Percentiles rank a stretch among this genome's conserved stretches.
Conservation (phyloP, 169 alveolate species). For the Plasmodium fragile region DNA sequence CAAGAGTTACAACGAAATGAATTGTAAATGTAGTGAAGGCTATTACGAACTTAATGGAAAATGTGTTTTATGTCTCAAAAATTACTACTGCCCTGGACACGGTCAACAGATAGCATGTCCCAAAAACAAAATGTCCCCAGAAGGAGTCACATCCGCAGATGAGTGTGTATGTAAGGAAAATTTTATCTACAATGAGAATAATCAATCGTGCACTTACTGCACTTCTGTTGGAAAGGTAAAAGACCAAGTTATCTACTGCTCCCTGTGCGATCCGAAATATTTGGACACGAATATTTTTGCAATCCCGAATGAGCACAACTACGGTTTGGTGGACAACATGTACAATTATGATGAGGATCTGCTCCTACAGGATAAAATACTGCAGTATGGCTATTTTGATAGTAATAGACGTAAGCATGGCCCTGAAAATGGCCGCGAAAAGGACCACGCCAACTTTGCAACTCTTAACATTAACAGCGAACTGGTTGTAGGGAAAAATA, state of each 20-base stretch:
- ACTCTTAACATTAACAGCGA: neutral
- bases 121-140: constrained; percentile 26
- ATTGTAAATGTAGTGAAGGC: constrained; percentile 80
- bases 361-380: neutral
- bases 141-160: constrained; percentile 22
- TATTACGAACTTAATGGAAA: constrained; percentile 70
- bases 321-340: constrained; percentile 32
- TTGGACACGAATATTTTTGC: constrained; percentile 17
- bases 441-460: constrained; percentile 1
- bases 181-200: constrained; percentile 31
- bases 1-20: constrained; percentile 68
- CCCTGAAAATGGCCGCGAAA: neutral
- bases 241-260: constrained; percentile 43
- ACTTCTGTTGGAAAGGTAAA: constrained; percentile 65
- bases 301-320: constrained; percentile 30
- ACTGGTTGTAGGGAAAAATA: neutral
- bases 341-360: constrained; percentile 60
- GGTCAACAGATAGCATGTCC: constrained; percentile 1
- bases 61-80: constrained; percentile 78
- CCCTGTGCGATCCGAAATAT: constrained; percentile 47
- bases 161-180: constrained; percentile 59
- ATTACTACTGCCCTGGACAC: constrained; percentile 76
- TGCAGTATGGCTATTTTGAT: constrained; percentile 49
- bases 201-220: constrained; percentile 30
- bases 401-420: neutral